These are phyloP conservation scores for Symbiotaphrina buchneri DNA, from an alignment of 495 filamentous ascomycete species.

Conservation along the genomic window DNA sequence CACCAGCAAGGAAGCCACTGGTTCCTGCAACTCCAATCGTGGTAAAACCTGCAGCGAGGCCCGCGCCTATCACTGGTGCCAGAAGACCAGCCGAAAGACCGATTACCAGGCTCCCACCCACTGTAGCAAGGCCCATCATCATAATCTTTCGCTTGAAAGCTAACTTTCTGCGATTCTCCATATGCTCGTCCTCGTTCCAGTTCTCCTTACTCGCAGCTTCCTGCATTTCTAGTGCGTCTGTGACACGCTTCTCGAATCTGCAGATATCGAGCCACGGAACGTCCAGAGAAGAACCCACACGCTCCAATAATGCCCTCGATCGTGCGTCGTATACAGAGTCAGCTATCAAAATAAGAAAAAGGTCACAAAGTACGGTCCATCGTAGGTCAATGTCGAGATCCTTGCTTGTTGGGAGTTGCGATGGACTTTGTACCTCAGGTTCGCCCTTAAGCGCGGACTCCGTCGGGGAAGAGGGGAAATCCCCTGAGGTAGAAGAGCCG, in stretches of 20 bases:
- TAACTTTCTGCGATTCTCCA: constrained; percentile 65
- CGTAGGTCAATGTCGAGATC: constrained; percentile 91
- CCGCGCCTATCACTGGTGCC: constrained; percentile 85
- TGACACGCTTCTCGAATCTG: constrained; percentile 91
- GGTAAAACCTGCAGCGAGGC: constrained; percentile 83
- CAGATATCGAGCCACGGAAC: constrained; percentile 87
- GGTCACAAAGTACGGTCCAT: constrained; percentile 93
- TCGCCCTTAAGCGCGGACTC: too few relatives aligned
- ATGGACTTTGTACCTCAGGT: constrained; percentile 54
- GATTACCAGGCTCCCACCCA: constrained; percentile 88
- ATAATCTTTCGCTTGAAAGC: constrained; percentile 64
- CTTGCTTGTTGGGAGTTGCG: constrained; percentile 53
- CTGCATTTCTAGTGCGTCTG: constrained; percentile 95
- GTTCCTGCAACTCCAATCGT: constrained; percentile 88
- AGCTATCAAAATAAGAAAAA: constrained; percentile 88
- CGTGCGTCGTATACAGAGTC: constrained; percentile 85
- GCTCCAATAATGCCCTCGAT: constrained; percentile 67
- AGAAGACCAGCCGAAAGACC: constrained; percentile 81
- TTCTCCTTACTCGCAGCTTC: constrained; percentile 79
- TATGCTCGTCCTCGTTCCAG: constrained; percentile 92
- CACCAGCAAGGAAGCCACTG: constrained; percentile 69
- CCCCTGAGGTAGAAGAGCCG: too few relatives aligned
- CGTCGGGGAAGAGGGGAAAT: too few relatives aligned
- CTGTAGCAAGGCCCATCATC: constrained; percentile 93
- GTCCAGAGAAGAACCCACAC: constrained; percentile 53